phyloP scores from a whole-genome alignment of 1,139 yeast genomes.

The Geotrichum candidum region DNA sequence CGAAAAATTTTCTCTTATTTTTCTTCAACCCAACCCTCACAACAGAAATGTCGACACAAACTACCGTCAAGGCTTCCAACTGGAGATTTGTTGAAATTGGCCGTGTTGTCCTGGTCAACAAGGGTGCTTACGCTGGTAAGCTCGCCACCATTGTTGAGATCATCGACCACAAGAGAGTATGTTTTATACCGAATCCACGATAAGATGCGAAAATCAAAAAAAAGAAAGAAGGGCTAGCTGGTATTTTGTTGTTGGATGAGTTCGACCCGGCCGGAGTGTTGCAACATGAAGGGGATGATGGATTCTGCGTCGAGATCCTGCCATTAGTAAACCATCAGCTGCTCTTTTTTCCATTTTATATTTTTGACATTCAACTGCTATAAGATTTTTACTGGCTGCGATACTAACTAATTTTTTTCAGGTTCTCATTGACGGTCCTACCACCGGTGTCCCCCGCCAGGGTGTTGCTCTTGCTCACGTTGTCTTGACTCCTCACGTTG shows the following conservation, averaged over 20 bases:
- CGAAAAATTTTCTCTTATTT: slow-evolving; percentile 2
- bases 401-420: slow-evolving; percentile 24
- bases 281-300: background rate
- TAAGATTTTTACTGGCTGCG: background rate
- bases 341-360: too few species aligned
- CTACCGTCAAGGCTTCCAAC: slow-evolving; percentile 92
- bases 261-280: background rate
- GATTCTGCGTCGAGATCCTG: background rate
- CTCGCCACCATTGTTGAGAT: slow-evolving; percentile 96
- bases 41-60: slow-evolving; percentile 51
- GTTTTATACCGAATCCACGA: slow-evolving; percentile 33
- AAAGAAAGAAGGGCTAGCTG: background rate
- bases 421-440: slow-evolving; percentile 96
- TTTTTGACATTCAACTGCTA: background rate
- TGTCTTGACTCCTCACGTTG: slow-evolving; percentile 87
- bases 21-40: slow-evolving; percentile 4
- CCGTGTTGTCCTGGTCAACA: slow-evolving; percentile 91
- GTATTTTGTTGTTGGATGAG: background rate
- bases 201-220: background rate
- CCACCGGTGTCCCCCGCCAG: slow-evolving; percentile 83
- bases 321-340: too few species aligned
- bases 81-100: slow-evolving; percentile 99
- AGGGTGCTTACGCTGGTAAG: slow-evolving; percentile 63
- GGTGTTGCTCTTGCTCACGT: slow-evolving; percentile 80
- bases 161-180: slow-evolving; percentile 98